A percentile compares a stretch with the other conserved stretches of the same genome.
phyloP scores from a whole-genome alignment of 2,329 filamentous ascomycete species.

The Chalaropsis thielavioides region DNA sequence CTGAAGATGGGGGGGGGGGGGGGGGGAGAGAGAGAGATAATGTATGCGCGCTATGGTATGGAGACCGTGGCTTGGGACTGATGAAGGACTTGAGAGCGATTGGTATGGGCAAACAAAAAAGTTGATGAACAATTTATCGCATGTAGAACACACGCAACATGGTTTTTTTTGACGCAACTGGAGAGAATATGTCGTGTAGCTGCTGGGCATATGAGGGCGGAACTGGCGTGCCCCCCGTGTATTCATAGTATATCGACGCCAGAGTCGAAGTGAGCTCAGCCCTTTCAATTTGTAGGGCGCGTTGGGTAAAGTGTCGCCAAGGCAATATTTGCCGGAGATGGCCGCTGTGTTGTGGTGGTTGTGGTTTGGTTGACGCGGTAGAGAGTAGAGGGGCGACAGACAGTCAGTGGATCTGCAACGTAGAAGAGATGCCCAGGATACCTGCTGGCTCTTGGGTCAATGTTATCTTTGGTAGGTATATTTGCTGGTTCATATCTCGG shows the following conservation, averaged over 20 bases:
- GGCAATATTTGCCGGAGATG: not conserved
- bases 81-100: not conserved
- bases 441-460: not conserved
- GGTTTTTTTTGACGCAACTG: not conserved
- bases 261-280: not conserved
- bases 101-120: not conserved
- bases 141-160: not conserved
- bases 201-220: not conserved
- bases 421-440: not conserved
- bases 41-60: not conserved
- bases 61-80: not conserved
- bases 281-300: not conserved
- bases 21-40: not conserved
- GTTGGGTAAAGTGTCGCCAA: not conserved
- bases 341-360: not conserved
- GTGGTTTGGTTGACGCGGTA: not conserved
- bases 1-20: not conserved
- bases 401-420: no score
- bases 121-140: not conserved
- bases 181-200: conserved; percentile 1
- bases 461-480: not conserved
- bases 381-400: not conserved
- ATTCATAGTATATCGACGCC: not conserved
- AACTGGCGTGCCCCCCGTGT: not conserved
- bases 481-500: not conserved